phyloP scores from a whole-genome alignment of 345 rosid genomes.

The Hibiscus syriacus region DNA sequence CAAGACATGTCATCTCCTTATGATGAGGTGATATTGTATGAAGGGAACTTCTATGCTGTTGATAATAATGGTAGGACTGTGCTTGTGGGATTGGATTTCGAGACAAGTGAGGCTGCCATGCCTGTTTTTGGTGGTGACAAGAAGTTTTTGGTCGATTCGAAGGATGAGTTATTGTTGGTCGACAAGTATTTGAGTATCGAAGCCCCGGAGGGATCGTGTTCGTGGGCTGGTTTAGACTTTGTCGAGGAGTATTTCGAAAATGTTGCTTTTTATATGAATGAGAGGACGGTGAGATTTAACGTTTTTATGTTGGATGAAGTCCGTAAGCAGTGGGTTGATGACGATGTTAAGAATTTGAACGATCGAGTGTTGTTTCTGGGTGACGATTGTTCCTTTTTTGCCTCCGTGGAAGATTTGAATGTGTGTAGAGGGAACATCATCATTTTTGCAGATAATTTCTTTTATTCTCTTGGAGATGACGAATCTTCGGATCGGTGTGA shows the following conservation, averaged over 20 bases:
- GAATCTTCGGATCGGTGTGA: slow-evolving; percentile 11
- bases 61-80: slow-evolving; percentile 69
- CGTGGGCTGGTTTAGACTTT: slow-evolving; percentile 9
- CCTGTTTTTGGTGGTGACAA: slow-evolving; percentile 81
- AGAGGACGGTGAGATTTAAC: slow-evolving; percentile 71
- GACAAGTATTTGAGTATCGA: slow-evolving; percentile 78
- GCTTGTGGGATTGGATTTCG: slow-evolving; percentile 34
- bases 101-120: background rate
- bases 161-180: slow-evolving; percentile 60
- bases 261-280: slow-evolving; percentile 34
- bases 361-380: slow-evolving; percentile 72
- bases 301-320: slow-evolving; percentile 47
- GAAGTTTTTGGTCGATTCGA: slow-evolving; percentile 79
- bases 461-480: slow-evolving; percentile 32
- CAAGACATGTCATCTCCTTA: slow-evolving; percentile 73
- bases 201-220: slow-evolving; percentile 21
- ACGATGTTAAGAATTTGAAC: slow-evolving; percentile 36
- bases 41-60: slow-evolving; percentile 62
- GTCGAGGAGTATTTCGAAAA: slow-evolving; percentile 28
- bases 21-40: slow-evolving; percentile 65
- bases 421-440: slow-evolving; percentile 48
- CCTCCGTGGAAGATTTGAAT: slow-evolving; percentile 40
- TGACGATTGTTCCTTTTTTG: slow-evolving; percentile 72
- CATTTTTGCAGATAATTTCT: slow-evolving; percentile 52
- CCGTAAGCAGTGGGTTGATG: slow-evolving; percentile 49